Evolutionary conservation across 108 stramenopile genomes (phyloP), one percentile per base, ranked within the genome.

Genomic region (Phaeodactylum tricornutum): DNA sequence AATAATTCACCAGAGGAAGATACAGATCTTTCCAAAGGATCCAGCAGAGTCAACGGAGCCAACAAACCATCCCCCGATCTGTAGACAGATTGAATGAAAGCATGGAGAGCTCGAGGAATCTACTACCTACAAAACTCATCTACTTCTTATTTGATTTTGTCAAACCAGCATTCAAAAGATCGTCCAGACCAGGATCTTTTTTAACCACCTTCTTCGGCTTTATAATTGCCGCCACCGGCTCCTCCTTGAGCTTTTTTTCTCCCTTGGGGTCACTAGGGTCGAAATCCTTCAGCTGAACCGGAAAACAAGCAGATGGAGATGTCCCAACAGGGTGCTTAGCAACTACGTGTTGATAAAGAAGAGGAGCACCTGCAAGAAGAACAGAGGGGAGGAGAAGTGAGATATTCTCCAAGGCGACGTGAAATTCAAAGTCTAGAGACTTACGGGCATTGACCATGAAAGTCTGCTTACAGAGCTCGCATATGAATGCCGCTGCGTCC

Each of bases 391-490:
- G n/a, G n/a, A n/a, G n/a, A n/a, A n/a, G n/a, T n/a, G n/a, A n/a
- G n/a, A n/a, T n/a, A n/a, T n/a, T n/a, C n/a, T n/a, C n/a, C n/a
- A n/a, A n/a, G n/a, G n/a, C n/a, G n/a, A n/a, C n/a, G n/a, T n/a
- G n/a, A n/a, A n/a, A n/a, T n/a, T n/a, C n/a, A n/a, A n/a, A n/a
- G n/a, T n/a, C n/a, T n/a, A n/a, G n/a, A n/a, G n/a, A n/a, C n/a
- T n/a, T n/a, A 66, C 48, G 55, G 43, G 80, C 72, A 52, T 87
- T 92, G n/a, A 85, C 76, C 90, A 92, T 87, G 68, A 92, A 92
- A 8, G 84, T 92, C 57, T 87, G 84, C 26, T 66, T 53, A 65
- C 90, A 92, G 15, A 87, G 50, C 35, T 66, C 62, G 66, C 90
- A 92, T 65, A 76, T 80, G 54, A 72, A 84, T 32, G 84, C 85